phyloP scores from a whole-genome alignment of 73 alveolate genomes.

The Paramecium pentaurelia region DNA sequence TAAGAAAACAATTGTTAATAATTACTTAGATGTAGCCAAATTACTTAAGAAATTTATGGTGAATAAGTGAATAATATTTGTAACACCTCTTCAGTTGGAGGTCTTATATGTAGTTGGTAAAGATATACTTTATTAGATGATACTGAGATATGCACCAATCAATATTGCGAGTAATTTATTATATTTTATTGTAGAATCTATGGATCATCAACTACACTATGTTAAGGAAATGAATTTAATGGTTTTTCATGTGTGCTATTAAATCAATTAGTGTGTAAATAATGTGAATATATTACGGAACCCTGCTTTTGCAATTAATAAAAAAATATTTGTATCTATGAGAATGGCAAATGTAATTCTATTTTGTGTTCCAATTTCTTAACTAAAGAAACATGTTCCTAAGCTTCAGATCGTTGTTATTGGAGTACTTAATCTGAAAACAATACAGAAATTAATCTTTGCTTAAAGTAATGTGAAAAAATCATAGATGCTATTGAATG shows the following conservation, averaged over 20 bases:
- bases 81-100: neutral
- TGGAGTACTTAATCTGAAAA: neutral
- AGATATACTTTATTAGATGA: neutral
- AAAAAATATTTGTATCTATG: neutral
- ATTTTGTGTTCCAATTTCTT: neutral
- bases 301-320: neutral
- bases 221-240: slow-evolving; percentile 14
- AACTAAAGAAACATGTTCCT: neutral
- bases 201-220: neutral
- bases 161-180: neutral
- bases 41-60: neutral
- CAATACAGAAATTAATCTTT: neutral
- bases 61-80: neutral
- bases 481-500: neutral
- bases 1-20: neutral
- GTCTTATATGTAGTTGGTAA: neutral
- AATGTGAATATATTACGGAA: neutral
- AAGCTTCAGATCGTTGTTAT: neutral
- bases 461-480: neutral
- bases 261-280: neutral
- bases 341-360: neutral
- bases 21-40: neutral
- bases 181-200: neutral
- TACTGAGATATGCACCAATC: neutral
- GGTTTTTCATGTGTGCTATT: neutral